phyloP scores from a whole-genome alignment of 176 grass and related monocot genomes.

The Avena atlantica region DNA sequence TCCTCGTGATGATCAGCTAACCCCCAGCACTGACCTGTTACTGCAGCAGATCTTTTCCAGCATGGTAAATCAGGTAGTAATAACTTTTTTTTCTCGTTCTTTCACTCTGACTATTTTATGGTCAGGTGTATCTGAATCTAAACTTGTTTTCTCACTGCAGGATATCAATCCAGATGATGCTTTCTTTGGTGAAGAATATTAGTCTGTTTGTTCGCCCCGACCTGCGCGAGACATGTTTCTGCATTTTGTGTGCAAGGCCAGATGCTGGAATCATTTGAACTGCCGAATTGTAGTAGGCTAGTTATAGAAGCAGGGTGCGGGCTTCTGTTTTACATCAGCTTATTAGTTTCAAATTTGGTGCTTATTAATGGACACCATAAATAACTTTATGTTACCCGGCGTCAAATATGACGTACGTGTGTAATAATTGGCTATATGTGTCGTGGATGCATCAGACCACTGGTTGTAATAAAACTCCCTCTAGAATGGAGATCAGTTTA shows the following conservation, averaged over 20 bases:
- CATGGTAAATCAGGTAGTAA: slow-evolving; percentile 32
- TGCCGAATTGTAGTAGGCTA: neutral
- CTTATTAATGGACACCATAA: too few species aligned
- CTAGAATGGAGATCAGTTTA: too few species aligned
- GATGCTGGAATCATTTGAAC: too few species aligned
- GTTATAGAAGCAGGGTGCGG: neutral
- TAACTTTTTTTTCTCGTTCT: neutral
- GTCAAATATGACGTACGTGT: too few species aligned
- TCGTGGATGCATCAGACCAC: too few species aligned
- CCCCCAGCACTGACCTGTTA: neutral
- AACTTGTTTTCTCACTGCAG: neutral
- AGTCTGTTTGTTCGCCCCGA: neutral
- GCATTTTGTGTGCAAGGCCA: too few species aligned
- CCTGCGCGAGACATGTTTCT: too few species aligned
- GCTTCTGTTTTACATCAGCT: neutral
- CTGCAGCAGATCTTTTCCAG: neutral
- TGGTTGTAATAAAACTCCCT: too few species aligned
- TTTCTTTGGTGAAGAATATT: slow-evolving; percentile 15
- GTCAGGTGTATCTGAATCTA: neutral
- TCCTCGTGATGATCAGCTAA: neutral
- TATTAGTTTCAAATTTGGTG: too few species aligned
- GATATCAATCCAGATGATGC: neutral
- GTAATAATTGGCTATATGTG: too few species aligned
- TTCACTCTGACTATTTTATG: neutral
- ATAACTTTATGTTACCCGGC: too few species aligned